phyloP scores from a whole-genome alignment of 176 grass and related monocot species.

The Rhynchospora breviuscula region DNA sequence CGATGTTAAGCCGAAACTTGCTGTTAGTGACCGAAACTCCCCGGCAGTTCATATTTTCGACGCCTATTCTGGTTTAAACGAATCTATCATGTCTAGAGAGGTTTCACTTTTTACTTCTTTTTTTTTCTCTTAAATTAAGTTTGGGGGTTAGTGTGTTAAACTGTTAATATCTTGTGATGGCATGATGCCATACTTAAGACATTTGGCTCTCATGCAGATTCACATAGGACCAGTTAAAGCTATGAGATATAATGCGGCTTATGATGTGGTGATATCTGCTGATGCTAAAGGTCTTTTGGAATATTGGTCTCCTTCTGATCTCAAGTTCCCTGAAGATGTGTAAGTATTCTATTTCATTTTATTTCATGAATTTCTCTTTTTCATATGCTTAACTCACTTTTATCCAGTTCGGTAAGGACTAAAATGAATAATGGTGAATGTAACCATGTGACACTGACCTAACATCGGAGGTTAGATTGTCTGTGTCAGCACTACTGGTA shows the following conservation, averaged over 20 bases:
- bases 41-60: constrained; percentile 78
- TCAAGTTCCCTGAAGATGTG: constrained; percentile 76
- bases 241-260: constrained; percentile 75
- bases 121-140: constrained; percentile 3
- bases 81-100: constrained; percentile 90
- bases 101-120: constrained; percentile 27
- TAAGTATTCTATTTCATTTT: constrained; percentile 23
- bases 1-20: constrained; percentile 86
- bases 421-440: neutral
- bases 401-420: too few relatives aligned
- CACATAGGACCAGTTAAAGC: constrained; percentile 71
- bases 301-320: constrained; percentile 79
- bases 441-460: neutral
- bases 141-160: constrained; percentile 10
- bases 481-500: neutral
- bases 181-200: neutral
- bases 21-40: constrained; percentile 67
- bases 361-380: neutral
- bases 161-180: constrained; percentile 3
- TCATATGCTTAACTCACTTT: too few relatives aligned
- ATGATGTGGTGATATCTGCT: constrained; percentile 70
- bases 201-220: constrained; percentile 49
- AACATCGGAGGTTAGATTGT: neutral
- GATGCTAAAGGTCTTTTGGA: constrained; percentile 81
- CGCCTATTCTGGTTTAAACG: constrained; percentile 75